Conservation (phyloP, 2,329 filamentous ascomycete genomes). For the Fusarium sp. region DNA sequence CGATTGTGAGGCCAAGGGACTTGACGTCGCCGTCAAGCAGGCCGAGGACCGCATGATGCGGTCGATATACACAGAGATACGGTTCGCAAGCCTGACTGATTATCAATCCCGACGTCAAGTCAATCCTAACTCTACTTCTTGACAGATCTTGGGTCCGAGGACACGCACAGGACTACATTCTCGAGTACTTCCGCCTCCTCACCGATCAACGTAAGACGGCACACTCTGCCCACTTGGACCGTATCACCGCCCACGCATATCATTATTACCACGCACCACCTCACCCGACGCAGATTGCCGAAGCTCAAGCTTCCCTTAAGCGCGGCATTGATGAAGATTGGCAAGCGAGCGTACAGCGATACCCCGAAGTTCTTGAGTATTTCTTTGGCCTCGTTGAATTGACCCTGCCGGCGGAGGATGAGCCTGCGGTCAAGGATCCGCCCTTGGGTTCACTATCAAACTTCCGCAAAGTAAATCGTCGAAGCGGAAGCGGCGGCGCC, state of each 20-base stretch:
- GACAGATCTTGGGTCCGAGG: constrained; percentile 71
- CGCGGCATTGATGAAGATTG: constrained; percentile 83
- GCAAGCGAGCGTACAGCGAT: constrained; percentile 79
- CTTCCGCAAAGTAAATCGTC: constrained; percentile 60
- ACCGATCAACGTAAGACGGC: constrained; percentile 70
- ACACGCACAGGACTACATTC: constrained; percentile 76
- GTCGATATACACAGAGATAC: constrained; percentile 71
- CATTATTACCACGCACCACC: constrained; percentile 69
- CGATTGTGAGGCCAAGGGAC: constrained; percentile 74
- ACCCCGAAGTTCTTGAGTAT: constrained; percentile 85
- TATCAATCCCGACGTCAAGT: neutral
- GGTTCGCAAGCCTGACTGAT: constrained; percentile 57
- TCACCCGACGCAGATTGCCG: constrained; percentile 71
- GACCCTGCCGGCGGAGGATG: constrained; percentile 72
- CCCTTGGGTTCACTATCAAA: constrained; percentile 66
- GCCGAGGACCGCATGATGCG: constrained; percentile 74
- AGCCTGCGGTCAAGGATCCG: constrained; percentile 69
- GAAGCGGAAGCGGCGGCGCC: constrained; percentile 52
- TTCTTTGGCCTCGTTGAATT: constrained; percentile 79
- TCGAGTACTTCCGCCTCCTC: constrained; percentile 72
- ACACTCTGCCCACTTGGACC: constrained; percentile 67
- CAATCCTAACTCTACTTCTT: constrained; percentile 25
- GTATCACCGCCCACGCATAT: constrained; percentile 65
- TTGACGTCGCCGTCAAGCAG: constrained; percentile 72
- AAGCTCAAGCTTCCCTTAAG: constrained; percentile 75